phyloP scores from a whole-genome alignment of 1,284 basidiomycete species.

The Apiotrichum mycotoxinovorans region DNA sequence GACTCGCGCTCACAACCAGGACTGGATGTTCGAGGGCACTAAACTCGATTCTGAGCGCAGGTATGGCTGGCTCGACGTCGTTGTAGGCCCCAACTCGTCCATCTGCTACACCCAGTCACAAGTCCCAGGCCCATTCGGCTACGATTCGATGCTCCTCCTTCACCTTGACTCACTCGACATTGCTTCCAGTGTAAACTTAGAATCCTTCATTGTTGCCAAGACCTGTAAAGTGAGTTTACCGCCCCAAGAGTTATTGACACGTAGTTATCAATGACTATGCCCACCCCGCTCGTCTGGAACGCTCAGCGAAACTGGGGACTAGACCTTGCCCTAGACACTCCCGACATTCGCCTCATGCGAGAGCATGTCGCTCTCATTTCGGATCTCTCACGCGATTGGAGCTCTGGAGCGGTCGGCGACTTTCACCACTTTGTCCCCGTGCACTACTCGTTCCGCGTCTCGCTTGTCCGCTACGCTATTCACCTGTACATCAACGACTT shows the following conservation, averaged over 20 bases:
- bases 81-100: conserved; percentile 72
- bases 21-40: conserved; percentile 36
- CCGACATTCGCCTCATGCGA: conserved; percentile 71
- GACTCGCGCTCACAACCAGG: too few species aligned
- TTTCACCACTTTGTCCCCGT: conserved; percentile 79
- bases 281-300: conserved; percentile 53
- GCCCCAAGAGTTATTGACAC: not conserved
- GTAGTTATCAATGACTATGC: conserved; percentile 51
- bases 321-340: conserved; percentile 64
- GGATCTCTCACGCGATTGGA: conserved; percentile 86
- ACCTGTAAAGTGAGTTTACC: conserved; percentile 56
- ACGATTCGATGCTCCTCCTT: conserved; percentile 70
- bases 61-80: conserved; percentile 65
- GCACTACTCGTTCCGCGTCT: conserved; percentile 66
- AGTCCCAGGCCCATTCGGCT: conserved; percentile 67
- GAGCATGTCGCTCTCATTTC: conserved; percentile 90
- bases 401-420: conserved; percentile 69
- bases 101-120: conserved; percentile 79
- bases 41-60: conserved; percentile 55
- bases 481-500: conserved; percentile 88
- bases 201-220: conserved; percentile 68
- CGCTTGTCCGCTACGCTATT: conserved; percentile 69
- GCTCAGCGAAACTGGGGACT: conserved; percentile 71
- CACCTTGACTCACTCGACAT: conserved; percentile 75
- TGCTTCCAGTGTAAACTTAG: conserved; percentile 80